A percentile compares a stretch with the other conserved stretches of the same genome.
phyloP scores from a whole-genome alignment of 1,284 basidiomycete species.

The Phylloboletellus chloephorus region DNA sequence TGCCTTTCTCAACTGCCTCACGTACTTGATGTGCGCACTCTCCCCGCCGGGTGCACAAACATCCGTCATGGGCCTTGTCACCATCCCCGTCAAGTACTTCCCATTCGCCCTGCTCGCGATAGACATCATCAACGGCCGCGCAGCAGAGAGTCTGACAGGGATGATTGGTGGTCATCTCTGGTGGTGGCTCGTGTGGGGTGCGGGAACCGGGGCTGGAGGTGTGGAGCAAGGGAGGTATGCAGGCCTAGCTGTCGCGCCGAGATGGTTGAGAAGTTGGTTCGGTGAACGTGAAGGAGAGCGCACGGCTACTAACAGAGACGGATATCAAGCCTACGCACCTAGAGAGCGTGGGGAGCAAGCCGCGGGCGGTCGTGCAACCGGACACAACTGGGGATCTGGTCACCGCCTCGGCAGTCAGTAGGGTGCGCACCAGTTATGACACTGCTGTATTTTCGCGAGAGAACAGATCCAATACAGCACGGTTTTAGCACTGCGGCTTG shows the following conservation, averaged over 20 bases:
- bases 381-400: slow-evolving; percentile 41
- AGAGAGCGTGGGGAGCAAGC: slow-evolving; percentile 31
- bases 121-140: slow-evolving; percentile 68
- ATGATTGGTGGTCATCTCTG: slow-evolving; percentile 73
- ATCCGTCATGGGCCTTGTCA: slow-evolving; percentile 70
- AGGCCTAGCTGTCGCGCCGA: slow-evolving; percentile 34
- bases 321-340: slow-evolving; percentile 25
- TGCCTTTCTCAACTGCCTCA: slow-evolving; percentile 63
- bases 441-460: neutral
- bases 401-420: slow-evolving; percentile 34
- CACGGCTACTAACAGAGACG: slow-evolving; percentile 15
- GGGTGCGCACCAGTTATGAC: neutral
- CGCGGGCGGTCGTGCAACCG: slow-evolving; percentile 19
- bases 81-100: slow-evolving; percentile 65
- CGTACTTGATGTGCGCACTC: slow-evolving; percentile 63
- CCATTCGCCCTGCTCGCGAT: slow-evolving; percentile 72
- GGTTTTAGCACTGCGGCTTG: slow-evolving; percentile 32
- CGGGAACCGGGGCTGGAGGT: slow-evolving; percentile 28
- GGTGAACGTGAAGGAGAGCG: slow-evolving; percentile 27
- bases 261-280: slow-evolving; percentile 35
- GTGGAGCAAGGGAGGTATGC: slow-evolving; percentile 26
- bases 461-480: too few relatives aligned
- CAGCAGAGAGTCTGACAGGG: slow-evolving; percentile 59
- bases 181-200: slow-evolving; percentile 66
- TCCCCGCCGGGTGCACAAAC: slow-evolving; percentile 62